phyloP scores from a whole-genome alignment of 805 yeast genomes.

The Starmerella khaoyaiensis region DNA sequence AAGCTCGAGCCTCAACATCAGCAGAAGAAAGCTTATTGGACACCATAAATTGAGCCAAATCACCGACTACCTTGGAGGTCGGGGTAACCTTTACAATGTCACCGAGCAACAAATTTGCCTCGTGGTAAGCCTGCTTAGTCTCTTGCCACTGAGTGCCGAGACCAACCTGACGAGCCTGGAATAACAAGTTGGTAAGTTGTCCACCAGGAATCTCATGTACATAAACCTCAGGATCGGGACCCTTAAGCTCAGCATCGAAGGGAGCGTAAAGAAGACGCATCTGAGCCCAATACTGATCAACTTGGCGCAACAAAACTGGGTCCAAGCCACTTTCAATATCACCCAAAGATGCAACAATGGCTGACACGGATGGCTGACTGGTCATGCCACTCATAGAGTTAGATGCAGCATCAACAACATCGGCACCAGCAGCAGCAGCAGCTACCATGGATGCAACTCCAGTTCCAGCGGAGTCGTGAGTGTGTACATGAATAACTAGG shows the following conservation, averaged over 20 bases:
- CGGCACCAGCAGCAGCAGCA: slow-evolving; percentile 92
- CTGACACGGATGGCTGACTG: slow-evolving; percentile 92
- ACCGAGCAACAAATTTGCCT: slow-evolving; percentile 82
- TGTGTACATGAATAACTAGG: slow-evolving; percentile 94
- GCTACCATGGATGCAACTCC: slow-evolving; percentile 96
- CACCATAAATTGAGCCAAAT: slow-evolving; percentile 99
- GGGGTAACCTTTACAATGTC: slow-evolving; percentile 98
- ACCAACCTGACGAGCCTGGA: slow-evolving; percentile 99
- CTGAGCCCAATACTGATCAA: slow-evolving; percentile 97
- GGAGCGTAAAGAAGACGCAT: slow-evolving; percentile 93
- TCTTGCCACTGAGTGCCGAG: slow-evolving; percentile 93
- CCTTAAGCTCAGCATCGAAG: slow-evolving; percentile 96
- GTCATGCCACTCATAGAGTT: slow-evolving; percentile 98
- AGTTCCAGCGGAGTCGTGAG: slow-evolving; percentile 99
- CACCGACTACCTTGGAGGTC: slow-evolving; percentile 99
- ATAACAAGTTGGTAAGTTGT: slow-evolving; percentile 89
- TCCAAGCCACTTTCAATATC: slow-evolving; percentile 62
- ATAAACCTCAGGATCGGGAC: slow-evolving; percentile 99
- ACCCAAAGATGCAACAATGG: slow-evolving; percentile 82
- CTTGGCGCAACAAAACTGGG: slow-evolving; percentile 55
- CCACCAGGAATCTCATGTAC: slow-evolving; percentile 99
- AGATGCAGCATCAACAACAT: slow-evolving; percentile 92
- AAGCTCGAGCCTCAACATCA: slow-evolving; percentile 79
- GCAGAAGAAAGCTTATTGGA: slow-evolving; percentile 75
- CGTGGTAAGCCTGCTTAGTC: slow-evolving; percentile 87